Conservation (phyloP, 768 basidiomycete genomes). For the Podaxis sp. region DNA sequence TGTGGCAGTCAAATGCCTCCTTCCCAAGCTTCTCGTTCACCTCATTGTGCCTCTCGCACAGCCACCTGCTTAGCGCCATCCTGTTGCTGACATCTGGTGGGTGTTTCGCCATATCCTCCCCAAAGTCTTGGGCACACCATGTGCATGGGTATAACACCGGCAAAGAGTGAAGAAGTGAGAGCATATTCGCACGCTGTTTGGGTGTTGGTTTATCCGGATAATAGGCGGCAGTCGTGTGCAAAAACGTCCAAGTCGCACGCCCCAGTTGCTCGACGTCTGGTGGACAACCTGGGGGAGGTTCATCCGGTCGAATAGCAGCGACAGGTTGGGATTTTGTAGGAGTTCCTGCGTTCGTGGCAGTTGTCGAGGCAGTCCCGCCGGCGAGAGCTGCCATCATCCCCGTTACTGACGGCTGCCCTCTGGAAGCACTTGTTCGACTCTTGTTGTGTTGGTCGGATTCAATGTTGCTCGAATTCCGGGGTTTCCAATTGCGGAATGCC, state of each 20-base stretch:
- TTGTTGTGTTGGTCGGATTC: conserved; percentile 20
- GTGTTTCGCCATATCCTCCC: conserved; percentile 54
- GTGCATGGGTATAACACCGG: conserved; percentile 87
- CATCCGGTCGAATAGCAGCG: conserved; percentile 19
- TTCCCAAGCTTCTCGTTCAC: conserved; percentile 89
- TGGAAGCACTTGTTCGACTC: conserved; percentile 8
- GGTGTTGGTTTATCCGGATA: conserved; percentile 82
- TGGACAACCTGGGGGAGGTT: conserved; percentile 69
- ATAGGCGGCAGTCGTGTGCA: conserved; percentile 93
- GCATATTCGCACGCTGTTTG: conserved; percentile 79
- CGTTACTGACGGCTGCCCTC: conserved; percentile 12
- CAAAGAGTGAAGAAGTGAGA: conserved; percentile 69
- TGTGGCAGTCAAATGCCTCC: conserved; percentile 74
- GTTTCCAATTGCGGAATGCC: conserved; percentile 70
- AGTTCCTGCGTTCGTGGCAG: conserved; percentile 15
- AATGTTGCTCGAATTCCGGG: conserved; percentile 30
- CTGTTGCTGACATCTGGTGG: conserved; percentile 80
- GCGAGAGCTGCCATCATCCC: conserved; percentile 22
- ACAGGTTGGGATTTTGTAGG: not conserved
- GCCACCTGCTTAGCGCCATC: conserved; percentile 69
- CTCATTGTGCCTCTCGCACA: conserved; percentile 90
- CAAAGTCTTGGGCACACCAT: conserved; percentile 82
- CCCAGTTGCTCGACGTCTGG: conserved; percentile 89
- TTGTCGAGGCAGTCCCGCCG: conserved; percentile 18
- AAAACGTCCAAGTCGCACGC: conserved; percentile 93